Evolutionary conservation across 495 filamentous ascomycete genomes (phyloP), one percentile per base, ranked within the genome.

Genomic region (Penicillium mononematosum): DNA sequence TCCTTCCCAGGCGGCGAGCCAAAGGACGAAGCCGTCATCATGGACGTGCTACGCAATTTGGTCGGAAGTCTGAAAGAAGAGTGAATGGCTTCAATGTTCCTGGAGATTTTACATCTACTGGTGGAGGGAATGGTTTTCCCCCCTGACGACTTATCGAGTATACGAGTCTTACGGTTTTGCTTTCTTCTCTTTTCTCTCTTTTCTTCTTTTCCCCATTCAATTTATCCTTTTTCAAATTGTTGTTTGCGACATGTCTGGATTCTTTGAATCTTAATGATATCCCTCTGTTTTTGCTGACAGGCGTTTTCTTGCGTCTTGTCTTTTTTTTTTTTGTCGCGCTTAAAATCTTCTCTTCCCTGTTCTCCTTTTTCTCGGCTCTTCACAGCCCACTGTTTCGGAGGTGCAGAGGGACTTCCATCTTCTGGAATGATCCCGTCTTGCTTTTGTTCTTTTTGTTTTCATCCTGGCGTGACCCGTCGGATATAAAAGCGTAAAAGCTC

Each of bases 1-100:
- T 78, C 76, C n/a, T 78, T 79, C 66, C 71, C 75, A 11, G 75
- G 74, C 32, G 76, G 76, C 16, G 76, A 78, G 54, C 75, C 76
- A 11, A 75, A 75, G 43, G 76, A 79, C 54, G 76, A 79, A 61
- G 71, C 68, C 16, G 76, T 79, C 50, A 73, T 79, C 60, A 60
- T 76, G 56, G 71, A 77, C 58, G 74, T 74, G 22, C 70, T 79
- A 19, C 63, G 69, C 34, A 73, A 71, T 51, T 50, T 79, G 62
- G 72, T 79, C 43, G 71, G 68, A 44, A 75, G 75, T 46, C 48
- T 79, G 45, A 75, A 75, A 55, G 73, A 70, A 10, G 66, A 72
- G 50, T 73, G 63, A 61, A 36, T 36, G 51, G 19, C 27, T 5
- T 25, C 24, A 25, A 25, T 25, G 24, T 25, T 38, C 14, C 34